A percentile compares a stretch with the other conserved stretches of the same genome.
These are phyloP conservation scores for Aspergillus cristatus DNA, from an alignment of 495 filamentous ascomycete species.

Conservation along the genomic window DNA sequence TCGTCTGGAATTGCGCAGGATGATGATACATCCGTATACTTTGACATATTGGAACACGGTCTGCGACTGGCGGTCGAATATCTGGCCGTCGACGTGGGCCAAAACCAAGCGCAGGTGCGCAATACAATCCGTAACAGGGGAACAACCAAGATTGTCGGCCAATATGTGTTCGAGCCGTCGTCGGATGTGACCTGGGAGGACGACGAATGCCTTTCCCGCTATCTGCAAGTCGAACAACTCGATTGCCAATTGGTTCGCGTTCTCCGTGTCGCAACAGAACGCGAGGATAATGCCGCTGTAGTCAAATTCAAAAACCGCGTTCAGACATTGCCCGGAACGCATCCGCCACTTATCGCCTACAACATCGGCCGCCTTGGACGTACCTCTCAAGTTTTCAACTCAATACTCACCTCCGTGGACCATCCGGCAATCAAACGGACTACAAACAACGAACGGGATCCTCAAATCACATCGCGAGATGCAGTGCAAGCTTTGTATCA, in stretches of 20 bases:
- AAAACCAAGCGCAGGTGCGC: constrained; percentile 31
- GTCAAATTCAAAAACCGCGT: constrained; percentile 44
- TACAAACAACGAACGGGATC: constrained; percentile 22
- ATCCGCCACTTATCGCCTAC: constrained; percentile 58
- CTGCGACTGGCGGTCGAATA: constrained; percentile 69
- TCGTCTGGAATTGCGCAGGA: constrained; percentile 24
- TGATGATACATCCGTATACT: constrained; percentile 24
- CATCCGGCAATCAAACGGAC: constrained; percentile 48
- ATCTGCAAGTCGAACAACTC: constrained; percentile 47
- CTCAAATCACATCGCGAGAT: constrained; percentile 46
- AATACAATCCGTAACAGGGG: constrained; percentile 47
- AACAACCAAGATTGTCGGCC: constrained; percentile 65
- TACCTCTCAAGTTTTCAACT: constrained; percentile 58
- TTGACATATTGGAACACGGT: constrained; percentile 51
- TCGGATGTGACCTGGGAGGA: constrained; percentile 53
- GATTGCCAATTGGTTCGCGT: constrained; percentile 66
- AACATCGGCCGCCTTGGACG: constrained; percentile 62
- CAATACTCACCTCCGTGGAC: constrained; percentile 58
- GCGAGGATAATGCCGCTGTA: constrained; percentile 50
- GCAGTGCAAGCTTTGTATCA: constrained; percentile 47
- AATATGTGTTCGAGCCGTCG: constrained; percentile 44
- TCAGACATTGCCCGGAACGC: constrained; percentile 23
- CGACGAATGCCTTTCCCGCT: constrained; percentile 44
- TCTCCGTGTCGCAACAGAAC: constrained; percentile 48
- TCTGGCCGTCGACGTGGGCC: constrained; percentile 54